A percentile compares a stretch with the other conserved stretches of the same genome.
Conservation (phyloP, 495 filamentous ascomycete species). For the Cryomyces minteri region DNA sequence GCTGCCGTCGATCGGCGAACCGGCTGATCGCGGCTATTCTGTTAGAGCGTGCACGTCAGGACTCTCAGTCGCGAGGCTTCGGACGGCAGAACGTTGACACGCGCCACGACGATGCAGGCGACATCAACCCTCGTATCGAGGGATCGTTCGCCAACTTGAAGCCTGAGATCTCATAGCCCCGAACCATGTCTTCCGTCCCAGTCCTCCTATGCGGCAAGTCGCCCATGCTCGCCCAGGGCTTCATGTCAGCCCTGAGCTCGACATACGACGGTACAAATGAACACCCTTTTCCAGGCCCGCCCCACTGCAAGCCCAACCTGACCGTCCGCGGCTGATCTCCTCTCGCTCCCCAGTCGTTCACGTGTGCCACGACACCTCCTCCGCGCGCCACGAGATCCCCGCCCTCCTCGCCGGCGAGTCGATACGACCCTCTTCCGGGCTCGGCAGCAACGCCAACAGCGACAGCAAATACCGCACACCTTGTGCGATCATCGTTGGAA, state of each 20-base stretch:
- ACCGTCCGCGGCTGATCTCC: not conserved
- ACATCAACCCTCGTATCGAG: too few species aligned
- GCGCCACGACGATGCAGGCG: too few species aligned
- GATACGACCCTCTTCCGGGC: not conserved
- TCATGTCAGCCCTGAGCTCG: constrained; percentile 2
- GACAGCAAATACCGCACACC: not conserved
- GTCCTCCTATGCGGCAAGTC: constrained; percentile 7
- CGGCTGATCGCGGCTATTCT: too few species aligned
- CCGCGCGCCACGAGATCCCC: constrained; percentile 3
- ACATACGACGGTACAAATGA: constrained; percentile 3
- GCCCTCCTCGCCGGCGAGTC: not conserved
- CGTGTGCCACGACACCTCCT: constrained; percentile 1
- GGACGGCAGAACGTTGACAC: too few species aligned
- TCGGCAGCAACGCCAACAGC: constrained; percentile 1
- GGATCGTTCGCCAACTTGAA: too few species aligned
- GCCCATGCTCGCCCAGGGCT: constrained; percentile 2
- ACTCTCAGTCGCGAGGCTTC: too few species aligned
- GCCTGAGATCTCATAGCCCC: too few species aligned
- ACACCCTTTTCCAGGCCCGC: not conserved
- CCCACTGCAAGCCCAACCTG: not conserved
- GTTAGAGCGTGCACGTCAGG: too few species aligned
- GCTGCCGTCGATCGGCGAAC: too few species aligned
- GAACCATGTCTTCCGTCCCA: constrained; percentile 4
- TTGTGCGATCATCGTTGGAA: constrained; percentile 4
- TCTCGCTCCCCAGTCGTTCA: constrained; percentile 3